Percentiles rank a stretch among this genome's conserved stretches.
These are phyloP conservation scores for Escovopsis weberi DNA, from an alignment of 2,329 filamentous ascomycete species.

Conservation along the genomic window DNA sequence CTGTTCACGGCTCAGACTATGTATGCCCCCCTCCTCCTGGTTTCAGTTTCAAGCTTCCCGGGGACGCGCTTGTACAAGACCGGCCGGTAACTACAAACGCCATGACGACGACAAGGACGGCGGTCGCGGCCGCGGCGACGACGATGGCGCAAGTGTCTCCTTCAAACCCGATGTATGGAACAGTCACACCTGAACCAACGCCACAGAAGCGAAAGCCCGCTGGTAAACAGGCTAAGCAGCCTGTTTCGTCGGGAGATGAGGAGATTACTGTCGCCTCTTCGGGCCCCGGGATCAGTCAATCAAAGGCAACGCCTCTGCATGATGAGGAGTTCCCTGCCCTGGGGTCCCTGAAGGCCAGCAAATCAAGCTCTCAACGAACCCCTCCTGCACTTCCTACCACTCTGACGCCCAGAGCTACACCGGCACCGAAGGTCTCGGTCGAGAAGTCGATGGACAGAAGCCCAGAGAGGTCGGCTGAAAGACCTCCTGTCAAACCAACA, in stretches of 20 bases:
- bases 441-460: slow-evolving; percentile 2
- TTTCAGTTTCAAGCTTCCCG: slow-evolving; percentile 11
- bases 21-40: slow-evolving; percentile 18
- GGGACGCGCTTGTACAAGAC: slow-evolving; percentile 6
- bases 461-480: not conserved
- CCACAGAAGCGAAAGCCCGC: slow-evolving; percentile 13
- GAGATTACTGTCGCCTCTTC: not conserved
- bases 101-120: no score
- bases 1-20: slow-evolving; percentile 3
- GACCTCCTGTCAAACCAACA: not conserved
- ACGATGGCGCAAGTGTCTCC: slow-evolving; percentile 13
- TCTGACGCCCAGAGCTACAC: slow-evolving; percentile 20
- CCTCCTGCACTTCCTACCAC: slow-evolving; percentile 21
- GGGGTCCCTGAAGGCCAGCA: slow-evolving; percentile 27
- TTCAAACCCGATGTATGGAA: slow-evolving; percentile 12
- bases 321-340: slow-evolving; percentile 51
- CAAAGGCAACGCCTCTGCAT: slow-evolving; percentile 25
- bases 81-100: no score
- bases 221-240: slow-evolving; percentile 22
- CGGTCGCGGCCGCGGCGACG: slow-evolving; percentile 9
- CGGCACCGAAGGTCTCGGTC: slow-evolving; percentile 16
- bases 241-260: not conserved
- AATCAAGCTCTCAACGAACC: slow-evolving; percentile 13
- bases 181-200: slow-evolving; percentile 20
- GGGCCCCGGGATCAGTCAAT: not conserved